Evolutionary conservation across 768 basidiomycete genomes (phyloP).

Genomic region (Termitomyces sp.): DNA sequence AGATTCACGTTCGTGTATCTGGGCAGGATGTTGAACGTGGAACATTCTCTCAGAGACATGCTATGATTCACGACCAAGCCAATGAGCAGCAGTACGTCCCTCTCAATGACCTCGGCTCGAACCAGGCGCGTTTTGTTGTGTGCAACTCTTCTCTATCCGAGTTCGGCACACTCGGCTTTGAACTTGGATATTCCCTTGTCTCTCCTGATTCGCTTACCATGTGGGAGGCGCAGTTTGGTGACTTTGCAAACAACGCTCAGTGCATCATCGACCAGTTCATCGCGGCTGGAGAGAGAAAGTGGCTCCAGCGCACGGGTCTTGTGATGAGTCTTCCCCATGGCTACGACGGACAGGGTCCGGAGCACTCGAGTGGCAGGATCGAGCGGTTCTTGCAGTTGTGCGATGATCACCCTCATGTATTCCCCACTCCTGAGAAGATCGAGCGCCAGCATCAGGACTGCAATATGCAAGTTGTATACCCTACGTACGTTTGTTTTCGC

Average conservation of each 20-base stretch:
- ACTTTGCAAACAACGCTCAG: slow-evolving; percentile 97
- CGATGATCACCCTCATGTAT: slow-evolving; percentile 92
- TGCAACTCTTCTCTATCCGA: slow-evolving; percentile 98
- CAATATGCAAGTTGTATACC: slow-evolving; percentile 99
- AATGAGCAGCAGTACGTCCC: slow-evolving; percentile 90
- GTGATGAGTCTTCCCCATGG: slow-evolving; percentile 91
- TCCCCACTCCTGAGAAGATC: slow-evolving; percentile 83
- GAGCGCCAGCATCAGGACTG: slow-evolving; percentile 98
- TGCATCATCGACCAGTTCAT: slow-evolving; percentile 99
- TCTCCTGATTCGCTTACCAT: slow-evolving; percentile 89
- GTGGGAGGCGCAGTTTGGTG: slow-evolving; percentile 99
- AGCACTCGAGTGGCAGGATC: slow-evolving; percentile 93
- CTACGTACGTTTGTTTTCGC: slow-evolving; percentile 56
- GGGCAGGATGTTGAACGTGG: slow-evolving; percentile 99
- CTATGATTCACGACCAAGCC: slow-evolving; percentile 92
- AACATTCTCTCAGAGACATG: slow-evolving; percentile 98
- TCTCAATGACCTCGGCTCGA: slow-evolving; percentile 80
- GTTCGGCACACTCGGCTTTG: slow-evolving; percentile 92
- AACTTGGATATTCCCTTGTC: slow-evolving; percentile 97
- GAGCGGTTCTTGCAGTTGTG: slow-evolving; percentile 98
- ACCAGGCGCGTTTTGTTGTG: slow-evolving; percentile 89
- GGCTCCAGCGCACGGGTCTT: slow-evolving; percentile 90
- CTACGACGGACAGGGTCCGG: slow-evolving; percentile 97
- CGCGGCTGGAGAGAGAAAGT: slow-evolving; percentile 95
- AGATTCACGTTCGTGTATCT: slow-evolving; percentile 90